Conservation (phyloP, 805 yeast genomes). For the Candida sonorensis region DNA sequence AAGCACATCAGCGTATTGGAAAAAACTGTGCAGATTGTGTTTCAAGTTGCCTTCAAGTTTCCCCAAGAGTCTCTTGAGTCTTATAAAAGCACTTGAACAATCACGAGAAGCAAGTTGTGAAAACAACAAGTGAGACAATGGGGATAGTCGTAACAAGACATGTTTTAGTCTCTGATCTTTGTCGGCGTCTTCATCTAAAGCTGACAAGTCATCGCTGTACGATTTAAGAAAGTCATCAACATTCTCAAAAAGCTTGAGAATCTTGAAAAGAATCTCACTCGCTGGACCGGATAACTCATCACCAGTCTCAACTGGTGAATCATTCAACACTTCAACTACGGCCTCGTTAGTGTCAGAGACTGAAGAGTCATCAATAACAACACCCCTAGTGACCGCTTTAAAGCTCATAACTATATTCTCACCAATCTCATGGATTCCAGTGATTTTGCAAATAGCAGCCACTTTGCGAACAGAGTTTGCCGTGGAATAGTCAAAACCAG, state of each 20-base stretch:
- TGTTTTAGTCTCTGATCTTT: slow-evolving; percentile 12
- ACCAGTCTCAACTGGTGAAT: too few relatives aligned
- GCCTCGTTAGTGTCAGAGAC: slow-evolving; percentile 1
- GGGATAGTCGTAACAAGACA: slow-evolving; percentile 44
- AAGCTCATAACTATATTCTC: slow-evolving; percentile 38
- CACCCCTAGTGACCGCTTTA: slow-evolving; percentile 44
- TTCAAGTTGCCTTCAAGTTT: too few relatives aligned
- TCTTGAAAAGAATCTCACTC: too few relatives aligned
- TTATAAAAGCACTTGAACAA: slow-evolving; percentile 20
- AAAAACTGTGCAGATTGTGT: slow-evolving; percentile 4
- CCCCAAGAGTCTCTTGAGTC: slow-evolving; percentile 12
- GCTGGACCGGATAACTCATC: too few relatives aligned
- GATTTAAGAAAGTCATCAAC: slow-evolving; percentile 28
- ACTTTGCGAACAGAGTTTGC: slow-evolving; percentile 7
- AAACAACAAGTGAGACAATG: slow-evolving; percentile 52
- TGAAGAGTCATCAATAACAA: slow-evolving; percentile 4
- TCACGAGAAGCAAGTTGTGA: slow-evolving; percentile 39
- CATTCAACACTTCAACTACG: slow-evolving; percentile 4
- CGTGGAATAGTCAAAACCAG: slow-evolving; percentile 16
- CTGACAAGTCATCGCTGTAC: slow-evolving; percentile 30
- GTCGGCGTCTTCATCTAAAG: background rate
- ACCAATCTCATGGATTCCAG: slow-evolving; percentile 39
- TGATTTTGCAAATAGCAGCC: slow-evolving; percentile 39
- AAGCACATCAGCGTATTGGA: slow-evolving; percentile 19
- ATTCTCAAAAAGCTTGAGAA: slow-evolving; percentile 9